phyloP scores from a whole-genome alignment of 1,139 yeast genomes.

The Sugiyamaella pinicola region DNA sequence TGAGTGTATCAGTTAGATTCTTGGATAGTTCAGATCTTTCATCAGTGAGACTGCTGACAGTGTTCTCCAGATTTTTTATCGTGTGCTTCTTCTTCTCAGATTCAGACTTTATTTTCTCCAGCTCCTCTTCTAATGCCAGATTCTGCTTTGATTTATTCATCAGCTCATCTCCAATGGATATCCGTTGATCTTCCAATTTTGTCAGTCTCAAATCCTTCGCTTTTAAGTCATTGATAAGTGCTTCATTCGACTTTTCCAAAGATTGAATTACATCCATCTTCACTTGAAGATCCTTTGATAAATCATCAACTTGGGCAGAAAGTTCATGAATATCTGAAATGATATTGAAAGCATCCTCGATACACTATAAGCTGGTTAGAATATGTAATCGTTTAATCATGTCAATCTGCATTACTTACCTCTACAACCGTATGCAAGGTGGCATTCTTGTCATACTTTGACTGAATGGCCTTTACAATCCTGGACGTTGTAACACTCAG shows the following conservation, averaged over 20 bases:
- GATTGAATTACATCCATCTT: conserved; percentile 4
- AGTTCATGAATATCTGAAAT: conserved; percentile 17
- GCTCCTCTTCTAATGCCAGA: not conserved
- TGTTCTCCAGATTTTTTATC: not conserved
- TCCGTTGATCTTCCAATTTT: not conserved
- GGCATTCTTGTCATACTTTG: conserved; percentile 17
- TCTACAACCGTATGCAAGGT: conserved; percentile 10
- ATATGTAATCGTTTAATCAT: not conserved
- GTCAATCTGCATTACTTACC: conserved; percentile 4
- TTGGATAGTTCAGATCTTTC: conserved; percentile 3
- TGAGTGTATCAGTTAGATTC: not conserved
- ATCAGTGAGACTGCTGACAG: conserved; percentile 2
- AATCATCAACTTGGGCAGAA: conserved; percentile 15
- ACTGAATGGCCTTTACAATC: conserved; percentile 7
- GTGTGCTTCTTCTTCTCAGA: not conserved
- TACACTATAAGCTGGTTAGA: conserved; percentile 16
- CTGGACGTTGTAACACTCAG: not conserved
- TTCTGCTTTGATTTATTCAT: not conserved
- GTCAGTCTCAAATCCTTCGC: not conserved
- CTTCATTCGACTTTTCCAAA: not conserved
- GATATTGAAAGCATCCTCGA: conserved; percentile 15
- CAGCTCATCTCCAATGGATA: not conserved
- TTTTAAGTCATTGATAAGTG: not conserved
- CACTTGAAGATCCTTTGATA: conserved; percentile 13
- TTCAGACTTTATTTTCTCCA: not conserved